Evolutionary conservation across 75 land plant species (phyloP).

Genomic region (Selaginella moellendorffii): DNA sequence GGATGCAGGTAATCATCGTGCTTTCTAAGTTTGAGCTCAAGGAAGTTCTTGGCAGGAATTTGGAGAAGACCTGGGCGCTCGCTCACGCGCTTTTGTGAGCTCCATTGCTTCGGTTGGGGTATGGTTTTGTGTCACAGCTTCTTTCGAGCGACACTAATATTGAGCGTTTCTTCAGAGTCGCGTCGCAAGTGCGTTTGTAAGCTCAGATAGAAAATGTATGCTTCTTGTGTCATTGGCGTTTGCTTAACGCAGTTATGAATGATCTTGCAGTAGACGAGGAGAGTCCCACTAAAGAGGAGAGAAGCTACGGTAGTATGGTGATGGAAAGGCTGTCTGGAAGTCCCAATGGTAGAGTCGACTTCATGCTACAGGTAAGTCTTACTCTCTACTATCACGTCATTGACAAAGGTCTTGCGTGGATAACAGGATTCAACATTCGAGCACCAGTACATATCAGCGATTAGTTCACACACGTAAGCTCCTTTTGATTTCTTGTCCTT

Average conservation of each 20-base stretch:
- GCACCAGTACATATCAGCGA: conserved; percentile 70
- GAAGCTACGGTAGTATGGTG: conserved; percentile 64
- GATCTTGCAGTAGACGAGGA: neutral
- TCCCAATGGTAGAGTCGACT: conserved; percentile 68
- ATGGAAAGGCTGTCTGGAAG: conserved; percentile 77
- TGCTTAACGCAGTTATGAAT: neutral
- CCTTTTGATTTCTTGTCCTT: neutral
- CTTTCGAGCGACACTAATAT: neutral
- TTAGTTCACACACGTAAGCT: conserved; percentile 87
- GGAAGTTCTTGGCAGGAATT: too few relatives aligned
- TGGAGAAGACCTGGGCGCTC: conserved; percentile 50
- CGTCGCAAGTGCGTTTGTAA: neutral
- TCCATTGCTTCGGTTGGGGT: conserved; percentile 47
- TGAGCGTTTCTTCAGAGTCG: neutral
- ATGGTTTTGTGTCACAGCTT: neutral
- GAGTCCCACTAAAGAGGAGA: conserved; percentile 17
- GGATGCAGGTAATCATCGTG: conserved; percentile 48
- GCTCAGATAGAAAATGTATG: neutral
- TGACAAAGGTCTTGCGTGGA: neutral
- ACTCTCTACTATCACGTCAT: neutral
- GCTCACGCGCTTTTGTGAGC: conserved; percentile 43
- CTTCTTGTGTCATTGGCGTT: neutral
- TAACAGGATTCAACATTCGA: conserved; percentile 87
- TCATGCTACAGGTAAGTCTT: conserved; percentile 62
- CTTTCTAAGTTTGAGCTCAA: neutral